Evolutionary conservation across 768 basidiomycete species (phyloP).

Genomic region (Macrolepiota fuliginosa): DNA sequence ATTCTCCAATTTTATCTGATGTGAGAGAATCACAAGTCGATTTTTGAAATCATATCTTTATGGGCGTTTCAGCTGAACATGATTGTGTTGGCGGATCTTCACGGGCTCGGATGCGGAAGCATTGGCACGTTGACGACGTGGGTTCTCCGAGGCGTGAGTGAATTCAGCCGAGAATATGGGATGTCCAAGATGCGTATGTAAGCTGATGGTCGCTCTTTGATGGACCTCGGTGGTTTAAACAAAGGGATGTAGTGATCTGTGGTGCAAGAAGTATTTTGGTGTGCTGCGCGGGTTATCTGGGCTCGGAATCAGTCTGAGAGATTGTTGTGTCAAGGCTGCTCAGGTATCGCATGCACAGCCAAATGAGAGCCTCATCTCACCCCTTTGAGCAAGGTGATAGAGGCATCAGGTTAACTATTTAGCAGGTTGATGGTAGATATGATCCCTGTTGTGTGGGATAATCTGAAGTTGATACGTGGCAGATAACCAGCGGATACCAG

Average conservation of each 20-base stretch:
- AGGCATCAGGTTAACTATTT: neutral
- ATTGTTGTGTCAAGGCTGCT: neutral
- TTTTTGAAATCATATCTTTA: too few species aligned
- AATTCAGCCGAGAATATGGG: neutral
- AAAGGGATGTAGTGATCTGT: neutral
- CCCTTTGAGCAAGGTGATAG: neutral
- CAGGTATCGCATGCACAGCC: neutral
- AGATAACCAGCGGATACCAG: constrained; percentile 1
- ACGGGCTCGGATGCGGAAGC: neutral
- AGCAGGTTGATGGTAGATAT: neutral
- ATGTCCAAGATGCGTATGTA: neutral
- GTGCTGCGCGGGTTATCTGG: neutral
- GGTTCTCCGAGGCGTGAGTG: neutral
- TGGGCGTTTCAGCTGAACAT: neutral
- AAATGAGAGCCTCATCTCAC: neutral
- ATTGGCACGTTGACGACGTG: neutral
- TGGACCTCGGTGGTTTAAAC: neutral
- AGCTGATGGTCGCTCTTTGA: neutral
- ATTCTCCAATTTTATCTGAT: too few species aligned
- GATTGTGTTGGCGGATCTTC: neutral
- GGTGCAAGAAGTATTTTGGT: neutral
- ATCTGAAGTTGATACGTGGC: constrained; percentile 9
- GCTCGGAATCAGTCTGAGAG: neutral
- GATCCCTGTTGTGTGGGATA: neutral
- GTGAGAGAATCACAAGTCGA: too few species aligned